Percentiles rank a stretch among this genome's conserved stretches.
Evolutionary conservation across 345 rosid genomes (phyloP).

Genomic region (Barbarea vulgaris): DNA sequence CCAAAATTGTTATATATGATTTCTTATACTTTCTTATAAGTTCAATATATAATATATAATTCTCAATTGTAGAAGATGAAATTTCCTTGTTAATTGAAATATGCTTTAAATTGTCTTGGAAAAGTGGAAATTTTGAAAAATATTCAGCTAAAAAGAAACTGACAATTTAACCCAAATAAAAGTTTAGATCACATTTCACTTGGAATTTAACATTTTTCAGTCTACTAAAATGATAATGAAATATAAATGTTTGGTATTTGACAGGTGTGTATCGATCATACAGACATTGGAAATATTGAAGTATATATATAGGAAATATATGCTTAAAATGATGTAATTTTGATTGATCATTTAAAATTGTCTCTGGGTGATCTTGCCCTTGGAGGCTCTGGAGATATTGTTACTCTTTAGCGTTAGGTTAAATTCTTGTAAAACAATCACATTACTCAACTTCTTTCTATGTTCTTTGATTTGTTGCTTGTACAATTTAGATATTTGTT

Average conservation of each 20-base stretch:
- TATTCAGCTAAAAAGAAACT: background rate
- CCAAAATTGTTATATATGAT: too few relatives aligned
- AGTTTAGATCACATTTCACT: background rate
- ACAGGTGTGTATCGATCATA: constrained; percentile 17
- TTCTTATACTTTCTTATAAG: background rate
- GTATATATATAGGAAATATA: constrained; percentile 18
- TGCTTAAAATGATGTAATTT: constrained; percentile 1
- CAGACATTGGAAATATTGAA: constrained; percentile 9
- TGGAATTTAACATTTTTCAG: background rate
- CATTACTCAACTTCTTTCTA: background rate
- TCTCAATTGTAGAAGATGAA: too few relatives aligned
- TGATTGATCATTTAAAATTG: background rate
- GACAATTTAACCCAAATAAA: background rate
- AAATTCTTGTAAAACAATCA: constrained; percentile 14
- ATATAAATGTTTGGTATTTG: background rate
- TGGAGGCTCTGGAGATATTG: constrained; percentile 1
- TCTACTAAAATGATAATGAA: background rate
- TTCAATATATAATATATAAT: background rate
- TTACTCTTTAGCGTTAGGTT: constrained; percentile 20
- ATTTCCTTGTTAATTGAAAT: background rate
- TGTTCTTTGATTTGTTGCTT: constrained; percentile 15
- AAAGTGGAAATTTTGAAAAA: background rate
- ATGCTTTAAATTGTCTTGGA: background rate
- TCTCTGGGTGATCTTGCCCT: background rate
- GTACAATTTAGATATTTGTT: constrained; percentile 4